Conservation (phyloP, 306 rosid genomes). For the Quercus alba region DNA sequence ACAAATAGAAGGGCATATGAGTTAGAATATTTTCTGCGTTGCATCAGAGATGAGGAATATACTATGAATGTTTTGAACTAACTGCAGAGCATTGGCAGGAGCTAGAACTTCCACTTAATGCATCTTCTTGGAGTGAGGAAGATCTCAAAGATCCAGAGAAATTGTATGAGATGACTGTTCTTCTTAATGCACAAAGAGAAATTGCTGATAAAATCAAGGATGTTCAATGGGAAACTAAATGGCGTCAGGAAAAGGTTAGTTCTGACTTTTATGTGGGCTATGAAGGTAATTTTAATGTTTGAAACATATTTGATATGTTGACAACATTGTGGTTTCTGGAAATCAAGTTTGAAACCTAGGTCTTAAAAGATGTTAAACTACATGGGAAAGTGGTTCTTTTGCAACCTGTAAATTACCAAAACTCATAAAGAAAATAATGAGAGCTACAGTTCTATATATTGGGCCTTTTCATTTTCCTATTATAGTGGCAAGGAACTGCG, state of each 20-base stretch:
- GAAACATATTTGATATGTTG: not conserved
- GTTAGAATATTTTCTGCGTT: not conserved
- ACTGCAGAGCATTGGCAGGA: conserved; percentile 54
- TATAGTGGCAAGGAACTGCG: not conserved
- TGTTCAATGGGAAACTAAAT: conserved; percentile 84
- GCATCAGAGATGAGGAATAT: conserved; percentile 5
- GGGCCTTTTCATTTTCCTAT: not conserved
- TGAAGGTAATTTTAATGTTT: not conserved
- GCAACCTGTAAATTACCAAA: not conserved
- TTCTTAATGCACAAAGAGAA: conserved; percentile 95
- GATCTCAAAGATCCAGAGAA: conserved; percentile 84
- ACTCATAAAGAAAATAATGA: not conserved
- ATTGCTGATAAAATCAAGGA: conserved; percentile 84
- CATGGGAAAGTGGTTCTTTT: not conserved
- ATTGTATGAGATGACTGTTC: conserved; percentile 84
- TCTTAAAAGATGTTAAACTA: not conserved
- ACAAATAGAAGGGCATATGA: not conserved
- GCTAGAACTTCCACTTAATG: conserved; percentile 78
- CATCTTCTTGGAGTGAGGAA: conserved; percentile 89
- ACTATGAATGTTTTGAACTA: conserved; percentile 20
- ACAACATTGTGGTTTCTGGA: not conserved
- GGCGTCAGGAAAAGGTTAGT: conserved; percentile 92
- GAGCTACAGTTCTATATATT: not conserved
- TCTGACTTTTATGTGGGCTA: conserved; percentile 5
- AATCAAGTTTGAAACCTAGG: not conserved